Conservation (phyloP, 2,329 filamentous ascomycete genomes). For the Tetracladium maxilliforme region DNA sequence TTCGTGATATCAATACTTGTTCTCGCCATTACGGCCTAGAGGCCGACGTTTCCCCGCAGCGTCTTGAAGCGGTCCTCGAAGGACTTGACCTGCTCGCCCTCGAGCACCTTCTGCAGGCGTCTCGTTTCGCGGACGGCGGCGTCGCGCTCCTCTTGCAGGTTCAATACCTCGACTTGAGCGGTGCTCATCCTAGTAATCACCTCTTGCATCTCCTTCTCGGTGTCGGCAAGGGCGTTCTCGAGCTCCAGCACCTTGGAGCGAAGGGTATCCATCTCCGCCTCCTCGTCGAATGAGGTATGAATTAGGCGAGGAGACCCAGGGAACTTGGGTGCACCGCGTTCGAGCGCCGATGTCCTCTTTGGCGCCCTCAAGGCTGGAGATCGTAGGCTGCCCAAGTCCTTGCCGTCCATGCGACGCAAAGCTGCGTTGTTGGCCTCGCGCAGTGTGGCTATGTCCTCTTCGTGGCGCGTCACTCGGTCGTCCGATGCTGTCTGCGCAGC, state of each 20-base stretch:
- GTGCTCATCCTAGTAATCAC: conserved; percentile 71
- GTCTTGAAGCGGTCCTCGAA: conserved; percentile 22
- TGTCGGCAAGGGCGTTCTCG: conserved; percentile 63
- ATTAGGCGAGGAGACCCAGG: too few species aligned
- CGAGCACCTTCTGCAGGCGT: conserved; percentile 51
- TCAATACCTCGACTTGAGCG: conserved; percentile 70
- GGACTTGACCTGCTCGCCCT: conserved; percentile 45
- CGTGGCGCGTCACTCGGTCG: conserved; percentile 67
- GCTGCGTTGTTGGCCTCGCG: conserved; percentile 67
- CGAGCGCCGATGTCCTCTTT: conserved; percentile 44
- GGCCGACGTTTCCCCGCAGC: too few species aligned
- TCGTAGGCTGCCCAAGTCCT: conserved; percentile 27
- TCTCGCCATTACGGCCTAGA: too few species aligned
- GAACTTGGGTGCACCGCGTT: too few species aligned
- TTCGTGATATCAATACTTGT: too few species aligned
- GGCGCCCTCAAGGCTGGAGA: conserved; percentile 36
- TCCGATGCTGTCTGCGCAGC: conserved; percentile 76
- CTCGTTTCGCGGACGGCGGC: conserved; percentile 59
- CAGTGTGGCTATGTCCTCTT: conserved; percentile 66
- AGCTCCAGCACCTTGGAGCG: conserved; percentile 71
- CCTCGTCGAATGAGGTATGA: conserved; percentile 50
- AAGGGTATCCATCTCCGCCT: conserved; percentile 58
- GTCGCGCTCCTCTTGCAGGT: conserved; percentile 62
- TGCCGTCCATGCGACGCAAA: too few species aligned
- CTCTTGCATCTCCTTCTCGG: conserved; percentile 71